These are phyloP conservation scores for Nothophaeocryptopus gaeumannii DNA, from an alignment of 2,329 filamentous ascomycete species.

Conservation along the genomic window DNA sequence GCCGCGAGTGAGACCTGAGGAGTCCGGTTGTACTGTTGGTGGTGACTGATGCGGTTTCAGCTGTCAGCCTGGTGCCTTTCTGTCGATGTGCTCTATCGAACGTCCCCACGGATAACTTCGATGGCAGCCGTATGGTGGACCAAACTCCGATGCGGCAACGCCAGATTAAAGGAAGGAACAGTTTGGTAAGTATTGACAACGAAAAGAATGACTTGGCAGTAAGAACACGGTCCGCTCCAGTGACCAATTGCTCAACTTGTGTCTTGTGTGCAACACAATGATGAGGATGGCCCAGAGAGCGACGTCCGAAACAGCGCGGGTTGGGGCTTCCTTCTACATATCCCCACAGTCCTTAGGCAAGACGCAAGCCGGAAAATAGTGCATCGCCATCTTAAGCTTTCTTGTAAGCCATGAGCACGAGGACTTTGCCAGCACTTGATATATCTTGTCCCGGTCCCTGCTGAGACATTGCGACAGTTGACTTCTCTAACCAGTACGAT, in stretches of 20 bases:
- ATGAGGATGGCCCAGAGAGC: slow-evolving; percentile 16
- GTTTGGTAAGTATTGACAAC: slow-evolving; percentile 10
- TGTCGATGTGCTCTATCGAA: slow-evolving; percentile 16
- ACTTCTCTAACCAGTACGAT: background rate
- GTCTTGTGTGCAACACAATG: slow-evolving; percentile 11
- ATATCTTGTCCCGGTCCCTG: slow-evolving; percentile 9
- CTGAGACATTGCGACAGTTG: background rate
- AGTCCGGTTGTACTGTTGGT: slow-evolving; percentile 5
- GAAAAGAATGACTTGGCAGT: slow-evolving; percentile 11
- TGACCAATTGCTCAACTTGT: slow-evolving; percentile 6
- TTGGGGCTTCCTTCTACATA: slow-evolving; percentile 25
- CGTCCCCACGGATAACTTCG: slow-evolving; percentile 18
- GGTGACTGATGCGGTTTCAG: slow-evolving; percentile 16
- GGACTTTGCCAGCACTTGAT: slow-evolving; percentile 4
- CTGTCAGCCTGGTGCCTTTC: slow-evolving; percentile 17
- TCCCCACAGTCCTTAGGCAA: slow-evolving; percentile 22
- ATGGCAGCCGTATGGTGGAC: slow-evolving; percentile 7
- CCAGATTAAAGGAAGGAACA: slow-evolving; percentile 6
- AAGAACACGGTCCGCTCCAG: slow-evolving; percentile 6
- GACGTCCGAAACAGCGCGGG: slow-evolving; percentile 27
- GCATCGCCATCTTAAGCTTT: slow-evolving; percentile 22
- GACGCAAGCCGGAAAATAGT: slow-evolving; percentile 15
- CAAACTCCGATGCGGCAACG: slow-evolving; percentile 7
- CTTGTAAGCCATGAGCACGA: slow-evolving; percentile 16
- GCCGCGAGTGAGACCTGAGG: slow-evolving; percentile 1